Base-by-base conservation (phyloP, 1,284 basidiomycete genomes). In the Porogramme epimiltina region DNA sequence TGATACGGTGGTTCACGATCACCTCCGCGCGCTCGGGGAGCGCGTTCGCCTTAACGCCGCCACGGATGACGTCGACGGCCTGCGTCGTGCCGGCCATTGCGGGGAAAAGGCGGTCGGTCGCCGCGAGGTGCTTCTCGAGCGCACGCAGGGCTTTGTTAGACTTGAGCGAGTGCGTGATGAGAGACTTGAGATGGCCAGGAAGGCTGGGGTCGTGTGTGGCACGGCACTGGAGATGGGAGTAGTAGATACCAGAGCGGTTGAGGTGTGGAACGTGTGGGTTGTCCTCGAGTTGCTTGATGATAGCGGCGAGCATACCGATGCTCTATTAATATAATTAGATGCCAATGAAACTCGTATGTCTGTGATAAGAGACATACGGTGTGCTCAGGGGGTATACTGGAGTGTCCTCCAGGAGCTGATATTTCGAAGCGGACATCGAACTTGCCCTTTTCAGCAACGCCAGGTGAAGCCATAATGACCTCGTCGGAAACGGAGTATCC, bases 361-460 rank as follows among this genome's bases (percentile, higher is more conserved):
- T n/a, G 5, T 13, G 22, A 15, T 5, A 3, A 19, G 18, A 23
- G 6, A 51, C 70, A 52, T 56, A 81, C 81, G 0, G 80, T 82
- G 57, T 82, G 81, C 41, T 68, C 59, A 22, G 82, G 84, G 6
- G 86, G 85, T 16, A 76, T 70, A 51, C 81, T 85, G 3, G 84
- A 85, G 65, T 89, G 87, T 0, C 89, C 87, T 9, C 87, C 88
- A 0, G 77, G 73, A 3, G 83, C 77, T 24, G 74, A 62, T 20
- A 87, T 77, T n/a, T 75, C 69, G 25, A 69, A 56, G 25, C 73
- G 72, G n/a, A 82, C 73, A 58, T 87, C 78, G 40, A 84, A 62
- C 56, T 81, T 80, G 1, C 87, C 88, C 66, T 88, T 89, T 72
- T 90, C 87, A 0, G 74, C 77, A 2, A 87, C 77, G 1, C 73